A percentile compares a stretch with the other conserved stretches of the same genome.
These are phyloP conservation scores for Neurospora intermedia DNA, from an alignment of 495 filamentous ascomycete genomes.

Conservation along the genomic window DNA sequence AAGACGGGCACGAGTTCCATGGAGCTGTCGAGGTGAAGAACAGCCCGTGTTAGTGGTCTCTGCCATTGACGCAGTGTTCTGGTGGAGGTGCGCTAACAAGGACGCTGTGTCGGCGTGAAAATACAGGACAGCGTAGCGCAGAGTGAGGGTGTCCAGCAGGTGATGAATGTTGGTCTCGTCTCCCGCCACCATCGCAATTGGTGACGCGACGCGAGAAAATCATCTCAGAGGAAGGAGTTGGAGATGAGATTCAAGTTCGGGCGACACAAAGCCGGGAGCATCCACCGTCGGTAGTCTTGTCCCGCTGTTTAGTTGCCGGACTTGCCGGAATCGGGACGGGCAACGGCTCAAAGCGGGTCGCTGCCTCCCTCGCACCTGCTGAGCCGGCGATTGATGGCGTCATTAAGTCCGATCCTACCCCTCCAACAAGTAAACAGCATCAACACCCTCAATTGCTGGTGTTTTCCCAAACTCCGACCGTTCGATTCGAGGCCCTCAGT, in stretches of 20 bases:
- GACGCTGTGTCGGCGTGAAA: background rate
- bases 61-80: background rate
- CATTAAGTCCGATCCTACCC: background rate
- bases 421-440: background rate
- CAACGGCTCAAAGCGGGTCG: background rate
- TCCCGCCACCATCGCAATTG: background rate
- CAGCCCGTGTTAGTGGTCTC: background rate
- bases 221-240: background rate
- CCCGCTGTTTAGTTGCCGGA: background rate
- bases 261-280: background rate
- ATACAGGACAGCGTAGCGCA: too few relatives aligned
- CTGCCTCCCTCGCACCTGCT: background rate
- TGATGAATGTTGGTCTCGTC: background rate
- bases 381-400: background rate
- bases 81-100: background rate
- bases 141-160: too few relatives aligned
- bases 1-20: background rate
- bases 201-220: background rate
- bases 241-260: background rate
- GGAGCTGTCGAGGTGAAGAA: too few relatives aligned
- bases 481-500: background rate
- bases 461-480: too few relatives aligned
- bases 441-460: background rate
- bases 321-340: background rate
- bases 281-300: background rate